Base-by-base conservation (phyloP, 1,284 basidiomycete genomes). In the Boletus holoroseus region DNA sequence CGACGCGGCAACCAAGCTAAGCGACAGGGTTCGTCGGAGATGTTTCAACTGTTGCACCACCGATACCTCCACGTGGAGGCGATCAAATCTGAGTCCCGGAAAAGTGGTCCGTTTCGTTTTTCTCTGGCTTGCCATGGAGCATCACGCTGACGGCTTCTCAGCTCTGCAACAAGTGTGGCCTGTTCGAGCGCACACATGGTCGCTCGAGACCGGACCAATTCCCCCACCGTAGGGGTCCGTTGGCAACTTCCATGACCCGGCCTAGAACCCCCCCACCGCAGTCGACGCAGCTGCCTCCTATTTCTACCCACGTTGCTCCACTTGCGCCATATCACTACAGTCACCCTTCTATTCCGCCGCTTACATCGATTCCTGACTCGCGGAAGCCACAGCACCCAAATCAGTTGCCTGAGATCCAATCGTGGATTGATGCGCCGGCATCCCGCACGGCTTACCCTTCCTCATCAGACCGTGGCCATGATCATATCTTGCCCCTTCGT, bases 161-260 rank as follows among this genome's bases (percentile, higher is more conserved):
- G 85, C 76, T 90, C n/a, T 90, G 87, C 73, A 90, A 90, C 76
- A 90, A 90, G 63, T 90, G 87, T 62, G 87, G 87, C 20, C 70
- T 90, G 8, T 90, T 90, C 60, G 87, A 90, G 66, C 80, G 87
- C 49, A 90, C 88, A 0, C 87, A 90, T 66, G 85, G 83, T 16
- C 78, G 86, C 16, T 83, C 87, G 12, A 74, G 88, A 38, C 86
- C 86, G 0, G 85, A 88, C 53, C 87, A 88, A 60, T 88, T 89
- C 67, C 85, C 85, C 12, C 85, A 87, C 71, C 85, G 85, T 60
- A 77, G 85, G 32, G 85, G 85, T 1, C 83, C 85, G 0, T 71
- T 86, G 36, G 76, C 82, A 15, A 66, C 70, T 30, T 62, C 67
- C 36, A 60, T 70, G 55, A 49, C 55, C 37, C 56, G 67, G 49